These are phyloP conservation scores for Diaporthe helianthi DNA, from an alignment of 2,329 filamentous ascomycete genomes.

Conservation along the genomic window DNA sequence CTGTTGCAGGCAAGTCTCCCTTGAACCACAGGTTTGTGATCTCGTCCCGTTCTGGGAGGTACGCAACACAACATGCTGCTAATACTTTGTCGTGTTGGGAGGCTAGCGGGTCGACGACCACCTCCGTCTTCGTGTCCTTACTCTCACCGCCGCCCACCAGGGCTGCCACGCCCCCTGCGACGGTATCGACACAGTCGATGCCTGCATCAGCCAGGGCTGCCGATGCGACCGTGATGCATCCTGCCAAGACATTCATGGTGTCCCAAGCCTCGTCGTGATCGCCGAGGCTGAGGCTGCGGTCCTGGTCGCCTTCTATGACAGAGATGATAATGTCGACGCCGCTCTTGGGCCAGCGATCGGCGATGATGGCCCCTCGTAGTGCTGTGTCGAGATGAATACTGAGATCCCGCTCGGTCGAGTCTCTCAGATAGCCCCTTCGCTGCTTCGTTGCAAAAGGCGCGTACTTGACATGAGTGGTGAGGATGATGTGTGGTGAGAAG, in stretches of 20 bases:
- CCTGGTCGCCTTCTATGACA: conserved; percentile 91
- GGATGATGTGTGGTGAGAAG: conserved; percentile 90
- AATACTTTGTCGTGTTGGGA: conserved; percentile 79
- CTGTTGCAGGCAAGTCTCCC: conserved; percentile 63
- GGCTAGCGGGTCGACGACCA: conserved; percentile 83
- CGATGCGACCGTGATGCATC: conserved; percentile 91
- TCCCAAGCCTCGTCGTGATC: conserved; percentile 75
- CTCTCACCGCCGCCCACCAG: conserved; percentile 59
- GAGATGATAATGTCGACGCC: conserved; percentile 95
- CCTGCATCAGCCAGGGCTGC: conserved; percentile 93
- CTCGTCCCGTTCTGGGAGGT: conserved; percentile 85
- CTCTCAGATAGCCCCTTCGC: conserved; percentile 84
- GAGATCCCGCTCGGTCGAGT: conserved; percentile 85
- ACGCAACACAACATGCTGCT: conserved; percentile 89
- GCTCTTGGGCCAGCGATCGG: conserved; percentile 97
- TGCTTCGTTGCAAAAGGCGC: conserved; percentile 89
- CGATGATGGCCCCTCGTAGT: conserved; percentile 86
- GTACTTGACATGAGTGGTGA: conserved; percentile 95
- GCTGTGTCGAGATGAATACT: conserved; percentile 92
- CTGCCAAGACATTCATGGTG: conserved; percentile 88
- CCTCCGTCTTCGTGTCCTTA: conserved; percentile 45
- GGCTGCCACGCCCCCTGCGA: conserved; percentile 88
- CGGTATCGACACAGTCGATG: conserved; percentile 92
- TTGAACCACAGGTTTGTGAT: conserved; percentile 96
- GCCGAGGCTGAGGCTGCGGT: conserved; percentile 59